Evolutionary conservation across 306 rosid species (phyloP).

Genomic region (Datisca glomerata): DNA sequence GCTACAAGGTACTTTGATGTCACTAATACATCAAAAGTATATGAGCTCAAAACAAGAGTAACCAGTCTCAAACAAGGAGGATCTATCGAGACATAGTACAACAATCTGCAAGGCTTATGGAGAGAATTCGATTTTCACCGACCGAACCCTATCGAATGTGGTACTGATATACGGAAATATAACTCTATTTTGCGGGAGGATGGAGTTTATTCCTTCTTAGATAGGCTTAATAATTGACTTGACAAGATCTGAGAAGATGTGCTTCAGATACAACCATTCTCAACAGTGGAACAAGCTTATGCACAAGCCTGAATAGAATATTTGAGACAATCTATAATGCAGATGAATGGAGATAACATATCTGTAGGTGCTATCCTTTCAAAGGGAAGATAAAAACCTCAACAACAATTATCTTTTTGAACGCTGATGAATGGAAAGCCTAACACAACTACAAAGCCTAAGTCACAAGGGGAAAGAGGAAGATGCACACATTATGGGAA

Average conservation of each 20-base stretch:
- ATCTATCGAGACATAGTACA: too few relatives aligned
- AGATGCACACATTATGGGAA: conserved; percentile 12
- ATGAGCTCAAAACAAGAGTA: conserved; percentile 6
- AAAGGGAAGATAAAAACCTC: neutral
- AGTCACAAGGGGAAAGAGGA: neutral
- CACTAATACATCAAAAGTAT: neutral
- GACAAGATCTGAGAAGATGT: conserved; percentile 3
- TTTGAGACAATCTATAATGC: conserved; percentile 3
- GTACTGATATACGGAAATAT: neutral
- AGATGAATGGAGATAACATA: too few relatives aligned
- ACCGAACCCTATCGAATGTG: conserved; percentile 1
- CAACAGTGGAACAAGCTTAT: conserved; percentile 1
- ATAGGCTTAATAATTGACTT: conserved; percentile 1
- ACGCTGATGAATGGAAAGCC: neutral
- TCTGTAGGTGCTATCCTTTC: neutral
- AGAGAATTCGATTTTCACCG: conserved; percentile 1
- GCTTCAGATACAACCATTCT: conserved; percentile 2
- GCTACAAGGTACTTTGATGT: conserved; percentile 1
- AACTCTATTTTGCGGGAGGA: conserved; percentile 2
- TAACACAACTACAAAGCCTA: neutral
- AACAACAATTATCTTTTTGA: conserved; percentile 1
- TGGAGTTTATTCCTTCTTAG: conserved; percentile 2
- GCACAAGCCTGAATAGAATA: neutral
- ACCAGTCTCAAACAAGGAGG: too few relatives aligned
- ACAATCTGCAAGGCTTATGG: conserved; percentile 1